Evolutionary conservation across 768 basidiomycete species (phyloP).

Genomic region (Leccinum ochraceum): DNA sequence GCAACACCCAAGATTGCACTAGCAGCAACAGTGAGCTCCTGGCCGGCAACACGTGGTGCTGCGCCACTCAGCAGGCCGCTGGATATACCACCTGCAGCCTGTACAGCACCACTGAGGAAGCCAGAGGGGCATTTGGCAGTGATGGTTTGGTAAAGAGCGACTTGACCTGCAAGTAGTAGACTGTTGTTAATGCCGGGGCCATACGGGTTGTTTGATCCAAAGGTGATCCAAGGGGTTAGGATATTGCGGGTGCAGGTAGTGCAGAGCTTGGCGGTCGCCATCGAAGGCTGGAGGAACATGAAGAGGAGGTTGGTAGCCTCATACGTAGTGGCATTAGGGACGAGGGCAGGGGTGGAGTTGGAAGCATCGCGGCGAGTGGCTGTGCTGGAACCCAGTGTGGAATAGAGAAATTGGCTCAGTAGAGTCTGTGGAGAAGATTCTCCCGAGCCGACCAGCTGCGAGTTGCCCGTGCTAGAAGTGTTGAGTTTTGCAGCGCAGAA

Average conservation of each 20-base stretch:
- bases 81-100: constrained; percentile 65
- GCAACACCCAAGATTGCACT: constrained; percentile 36
- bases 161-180: constrained; percentile 65
- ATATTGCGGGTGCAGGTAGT: constrained; percentile 77
- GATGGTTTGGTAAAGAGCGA: constrained; percentile 63
- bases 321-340: constrained; percentile 59
- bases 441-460: constrained; percentile 8
- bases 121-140: constrained; percentile 61
- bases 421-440: constrained; percentile 12
- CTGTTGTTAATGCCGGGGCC: constrained; percentile 70
- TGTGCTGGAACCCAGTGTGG: constrained; percentile 20
- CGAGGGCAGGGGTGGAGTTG: constrained; percentile 31
- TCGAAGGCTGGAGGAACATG: constrained; percentile 67
- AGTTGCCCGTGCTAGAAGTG: constrained; percentile 24
- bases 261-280: constrained; percentile 63
- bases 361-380: constrained; percentile 27
- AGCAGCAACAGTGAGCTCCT: constrained; percentile 31
- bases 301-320: constrained; percentile 67
- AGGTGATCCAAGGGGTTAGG: constrained; percentile 74
- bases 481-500: constrained; percentile 65
- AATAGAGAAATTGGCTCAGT: constrained; percentile 30
- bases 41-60: constrained; percentile 26
- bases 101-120: constrained; percentile 69
- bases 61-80: constrained; percentile 35
- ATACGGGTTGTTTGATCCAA: constrained; percentile 71